A percentile compares a stretch with the other conserved stretches of the same genome.
These are phyloP conservation scores for Rutstroemia sp. DNA, from an alignment of 2,329 filamentous ascomycete genomes.

Conservation along the genomic window DNA sequence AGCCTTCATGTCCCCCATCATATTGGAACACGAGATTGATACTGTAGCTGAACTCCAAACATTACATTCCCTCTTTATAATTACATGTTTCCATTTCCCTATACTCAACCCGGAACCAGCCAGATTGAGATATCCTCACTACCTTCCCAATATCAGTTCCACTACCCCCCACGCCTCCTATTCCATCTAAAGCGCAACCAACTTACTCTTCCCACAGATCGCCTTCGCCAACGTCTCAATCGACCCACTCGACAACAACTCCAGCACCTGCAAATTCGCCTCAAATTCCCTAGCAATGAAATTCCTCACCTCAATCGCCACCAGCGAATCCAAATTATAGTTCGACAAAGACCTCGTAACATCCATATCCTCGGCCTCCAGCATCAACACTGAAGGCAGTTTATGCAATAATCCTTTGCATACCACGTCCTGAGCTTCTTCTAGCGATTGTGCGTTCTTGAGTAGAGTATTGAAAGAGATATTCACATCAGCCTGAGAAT, in stretches of 20 bases:
- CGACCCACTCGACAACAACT: constrained; percentile 45
- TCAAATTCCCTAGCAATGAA: constrained; percentile 36
- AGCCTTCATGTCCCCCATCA: too few relatives aligned
- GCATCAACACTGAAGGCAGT: constrained; percentile 41
- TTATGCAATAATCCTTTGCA: constrained; percentile 40
- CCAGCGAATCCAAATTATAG: constrained; percentile 32
- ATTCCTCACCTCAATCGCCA: constrained; percentile 29
- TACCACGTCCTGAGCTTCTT: constrained; percentile 40
- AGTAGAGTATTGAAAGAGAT: constrained; percentile 39
- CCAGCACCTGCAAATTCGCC: constrained; percentile 42
- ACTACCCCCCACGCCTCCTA: neutral
- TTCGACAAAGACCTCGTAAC: constrained; percentile 37
- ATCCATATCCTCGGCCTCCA: constrained; percentile 43
- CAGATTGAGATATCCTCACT: too few relatives aligned
- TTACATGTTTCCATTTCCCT: too few relatives aligned
- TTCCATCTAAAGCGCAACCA: constrained; percentile 16
- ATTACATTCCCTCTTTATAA: too few relatives aligned
- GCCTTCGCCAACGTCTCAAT: constrained; percentile 41
- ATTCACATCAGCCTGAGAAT: constrained; percentile 13
- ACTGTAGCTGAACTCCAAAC: too few relatives aligned
- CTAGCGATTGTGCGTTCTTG: constrained; percentile 35
- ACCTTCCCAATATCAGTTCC: too few relatives aligned
- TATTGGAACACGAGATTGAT: too few relatives aligned
- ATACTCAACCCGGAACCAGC: too few relatives aligned
- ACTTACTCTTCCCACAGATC: constrained; percentile 37